Base-by-base conservation (phyloP, 2,329 filamentous ascomycete genomes). In the Nothomitra cinnamomea region DNA sequence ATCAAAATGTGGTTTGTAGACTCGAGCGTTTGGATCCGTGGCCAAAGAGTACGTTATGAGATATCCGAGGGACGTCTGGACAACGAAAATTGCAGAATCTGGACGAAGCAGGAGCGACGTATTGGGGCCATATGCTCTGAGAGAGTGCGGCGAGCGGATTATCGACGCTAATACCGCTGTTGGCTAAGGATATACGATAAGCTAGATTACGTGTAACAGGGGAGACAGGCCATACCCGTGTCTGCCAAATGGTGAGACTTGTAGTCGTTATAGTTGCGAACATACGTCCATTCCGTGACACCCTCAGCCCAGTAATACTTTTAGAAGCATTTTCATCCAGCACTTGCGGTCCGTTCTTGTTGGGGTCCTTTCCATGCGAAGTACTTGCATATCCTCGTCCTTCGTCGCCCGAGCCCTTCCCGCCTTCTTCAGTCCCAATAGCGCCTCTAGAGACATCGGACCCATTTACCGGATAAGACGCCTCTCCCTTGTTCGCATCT, bases 241-340 rank as follows among this genome's bases (percentile, higher is more conserved):
- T 90, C 70, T 98, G 92, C 92, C 92, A 98, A 59, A 98, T 76
- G n/a, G 85, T 87, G 66, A 98, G 79, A 12, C 85, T 85, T 1
- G 85, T 85, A 3, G 78, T 72, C 0, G 90, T 95, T 63, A 95
- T 87, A 48, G 87, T 87, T 52, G 86, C 86, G 68, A 98, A 95
- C 57, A 85, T 70, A 62, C 89, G 83, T 41, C 89, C 89, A 54
- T 78, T 82, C 45, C 89, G 80, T 1, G 89, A 85, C 41, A 88
- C 78, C 58, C 81, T 80, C 53, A 95, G 72, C 5, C 85, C 85
- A 57, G 87, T 70, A 53, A 95, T 79, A 21, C 76, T 78, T 63
- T 84, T 83, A 63, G 72, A 78, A 58, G 47, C 40, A 12, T 19
- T 41, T n/a, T 8, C 21, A 12, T 15, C 17, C 2, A 15, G 13